Base-by-base conservation (phyloP, 805 yeast species). In the Cyberlindnera japonica region DNA sequence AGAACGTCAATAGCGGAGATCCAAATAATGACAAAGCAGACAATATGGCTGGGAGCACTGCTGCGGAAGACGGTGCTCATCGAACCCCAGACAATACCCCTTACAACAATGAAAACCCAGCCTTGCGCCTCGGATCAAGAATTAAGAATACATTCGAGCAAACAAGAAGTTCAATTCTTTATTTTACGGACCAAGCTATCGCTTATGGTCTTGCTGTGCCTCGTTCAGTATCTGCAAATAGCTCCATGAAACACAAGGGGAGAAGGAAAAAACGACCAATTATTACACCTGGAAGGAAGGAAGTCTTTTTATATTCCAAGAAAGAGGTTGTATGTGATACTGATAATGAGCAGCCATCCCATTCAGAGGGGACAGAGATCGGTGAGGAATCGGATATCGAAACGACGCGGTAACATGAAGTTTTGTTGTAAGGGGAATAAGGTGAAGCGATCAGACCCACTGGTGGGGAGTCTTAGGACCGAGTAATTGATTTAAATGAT, bases 141-240 rank as follows among this genome's bases (percentile, higher is more conserved):
- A 32, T 61, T 26, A 55, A 45, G 38, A 52, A 53, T 13, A 51
- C 59, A 11, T 22, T 65, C 8, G 44, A 33, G 5, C 47, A 47
- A 10, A 59, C 73, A 1, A 64, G 68, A n/a, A 59, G 63, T 21
- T 61, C 66, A 2, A 53, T 77, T 29, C 49, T 71, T 26, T 60
- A 64, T 43, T 58, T 72, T 35, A 74, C 83, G 1, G 83, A 77
- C 55, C 68, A 67, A 26, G 63, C 76, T 14, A 75, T 79, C 37
- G 74, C 77, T 12, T 73, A 75, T 35, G 79, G 80, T n/a, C 61
- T 79, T 48, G 78, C 80, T 5, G 70, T 74, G 5, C 78, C 81
- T 1, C 55, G 78, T 35, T 72, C 81, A 0, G 69, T 72, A 38
- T 39, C 64, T 28, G 61, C 53, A 6, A 57, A 56, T 32, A 51